Evolutionary conservation across 768 basidiomycete species (phyloP), one percentile per base, ranked within the genome.

Genomic region (Leucocoprinus leucothites): DNA sequence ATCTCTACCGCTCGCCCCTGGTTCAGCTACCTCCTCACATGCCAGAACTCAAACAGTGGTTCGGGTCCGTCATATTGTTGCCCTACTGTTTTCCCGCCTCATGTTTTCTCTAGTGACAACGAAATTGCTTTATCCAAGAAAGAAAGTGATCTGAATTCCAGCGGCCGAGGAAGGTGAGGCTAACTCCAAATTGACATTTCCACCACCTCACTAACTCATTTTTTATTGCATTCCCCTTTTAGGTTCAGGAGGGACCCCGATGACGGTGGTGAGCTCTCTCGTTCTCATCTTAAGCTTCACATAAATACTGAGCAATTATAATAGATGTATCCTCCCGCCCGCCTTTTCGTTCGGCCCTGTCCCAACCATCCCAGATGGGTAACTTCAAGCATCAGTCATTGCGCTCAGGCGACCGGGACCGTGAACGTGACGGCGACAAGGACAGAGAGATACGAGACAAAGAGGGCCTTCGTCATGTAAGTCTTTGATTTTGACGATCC

Each of bases 281-380:
- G 43, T 21, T 51, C 31, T 47, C 31, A 49, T 19, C 11, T 34
- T 21, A 34, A 19, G 7, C 48, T 31, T 50, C 36, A 7, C 45
- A 19, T 53, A 51, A 25, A 50, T 45, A 51, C 48, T 63, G 25
- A 56, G 21, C 36, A 53, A 48, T 21, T 45, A 16, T 22, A 53
- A 58, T 85, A 69, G 69, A 77, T 50, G 22, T 31, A 25, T 69
- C 82, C 43, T 64, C 82, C 9, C 79, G 91, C 55, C 81, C 87
- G 22, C 78, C 84, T 6, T 92, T 91, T 65, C 82, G 89, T 26
- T 79, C 89, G 11, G 76, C 82, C 13, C 74, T 88, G 47, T 81
- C 88, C 22, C 91, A 94, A 63, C 89, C 90, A 24, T 90, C 91
- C 34, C 91, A 93, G 72, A 94, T 94, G 91, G 91, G 91, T 46